Base-by-base conservation (phyloP, 805 yeast genomes). In the Debaryomyces maramus region DNA sequence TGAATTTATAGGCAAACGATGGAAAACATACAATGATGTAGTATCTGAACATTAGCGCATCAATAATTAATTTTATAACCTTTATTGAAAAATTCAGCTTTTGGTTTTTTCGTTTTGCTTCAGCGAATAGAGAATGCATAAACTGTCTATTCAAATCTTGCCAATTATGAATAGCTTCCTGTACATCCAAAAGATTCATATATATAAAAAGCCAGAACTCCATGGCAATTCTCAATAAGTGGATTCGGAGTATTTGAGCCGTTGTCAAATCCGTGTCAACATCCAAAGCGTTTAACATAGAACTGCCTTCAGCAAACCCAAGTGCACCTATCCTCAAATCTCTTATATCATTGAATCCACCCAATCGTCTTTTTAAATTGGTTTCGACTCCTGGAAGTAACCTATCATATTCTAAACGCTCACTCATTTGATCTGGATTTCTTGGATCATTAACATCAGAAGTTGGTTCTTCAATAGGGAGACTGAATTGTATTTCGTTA, bases 191-290 rank as follows among this genome's bases (percentile, higher is more conserved):
- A 4, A 33, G 16, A 7, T 19, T 14, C 34, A 41, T 33, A 28
- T 42, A 34, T 5, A 40, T 11, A 15, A 36, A 42, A 3, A 46
- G 29, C 20, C 16, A 13, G 13, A 41, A 6, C 3, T 45, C 35
- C 35, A 55, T 43, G 1, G 43, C 14, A 3, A 56, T 38, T 29
- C 56, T 37, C 10, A 32, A 34, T 4, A 58, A 9, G 42, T 58
- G 61, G 18, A 44, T 42, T 26, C 40, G 48, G 3, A 57, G 34
- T 0, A 57, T 20, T 8, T 46, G 51, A 7, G 37, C 34, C 3
- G 63, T 58, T 4, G 48, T 43, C 4, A 45, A 38, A 6, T 46
- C 49, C 3, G 32, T 36, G n/a, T 46, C 39, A 3, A 41, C 23
- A 34, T 49, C 44, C 11, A 56, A 24, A 2, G 51, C 46, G 26